A percentile compares a stretch with the other conserved stretches of the same genome.
These are phyloP conservation scores for Fusarium verticillioides DNA, from an alignment of 2,329 filamentous ascomycete genomes.

Conservation along the genomic window DNA sequence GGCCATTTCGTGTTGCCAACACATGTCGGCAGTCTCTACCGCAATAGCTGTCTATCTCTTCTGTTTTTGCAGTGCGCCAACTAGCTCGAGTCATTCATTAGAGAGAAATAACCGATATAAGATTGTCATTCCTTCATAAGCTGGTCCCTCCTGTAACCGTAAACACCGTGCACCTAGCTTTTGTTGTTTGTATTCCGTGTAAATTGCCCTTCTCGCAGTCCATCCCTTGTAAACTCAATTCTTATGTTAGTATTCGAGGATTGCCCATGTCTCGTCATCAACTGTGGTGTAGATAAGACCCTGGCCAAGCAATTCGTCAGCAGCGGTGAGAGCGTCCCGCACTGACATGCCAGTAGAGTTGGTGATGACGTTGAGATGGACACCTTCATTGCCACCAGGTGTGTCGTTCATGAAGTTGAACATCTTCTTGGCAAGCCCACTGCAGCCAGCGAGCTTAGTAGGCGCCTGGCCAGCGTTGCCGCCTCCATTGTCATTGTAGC, in stretches of 20 bases:
- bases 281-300: slow-evolving; percentile 90
- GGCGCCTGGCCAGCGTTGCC: slow-evolving; percentile 53
- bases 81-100: slow-evolving; percentile 45
- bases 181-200: slow-evolving; percentile 16
- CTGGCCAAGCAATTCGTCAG: slow-evolving; percentile 79
- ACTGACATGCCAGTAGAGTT: slow-evolving; percentile 71
- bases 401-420: slow-evolving; percentile 75
- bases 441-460: slow-evolving; percentile 60
- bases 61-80: slow-evolving; percentile 22
- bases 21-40: slow-evolving; percentile 35
- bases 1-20: slow-evolving; percentile 4
- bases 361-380: slow-evolving; percentile 83
- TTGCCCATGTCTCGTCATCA: slow-evolving; percentile 91
- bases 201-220: background rate
- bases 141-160: slow-evolving; percentile 34
- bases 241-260: slow-evolving; percentile 72
- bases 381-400: slow-evolving; percentile 81
- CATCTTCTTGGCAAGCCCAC: slow-evolving; percentile 72
- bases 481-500: slow-evolving; percentile 51
- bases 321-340: slow-evolving; percentile 77
- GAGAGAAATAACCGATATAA: slow-evolving; percentile 34
- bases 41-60: slow-evolving; percentile 22
- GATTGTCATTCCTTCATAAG: slow-evolving; percentile 45
- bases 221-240: background rate
- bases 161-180: slow-evolving; percentile 44